These are phyloP conservation scores for Aurifilum marmelostoma DNA, from an alignment of 2,329 filamentous ascomycete genomes.

Conservation along the genomic window DNA sequence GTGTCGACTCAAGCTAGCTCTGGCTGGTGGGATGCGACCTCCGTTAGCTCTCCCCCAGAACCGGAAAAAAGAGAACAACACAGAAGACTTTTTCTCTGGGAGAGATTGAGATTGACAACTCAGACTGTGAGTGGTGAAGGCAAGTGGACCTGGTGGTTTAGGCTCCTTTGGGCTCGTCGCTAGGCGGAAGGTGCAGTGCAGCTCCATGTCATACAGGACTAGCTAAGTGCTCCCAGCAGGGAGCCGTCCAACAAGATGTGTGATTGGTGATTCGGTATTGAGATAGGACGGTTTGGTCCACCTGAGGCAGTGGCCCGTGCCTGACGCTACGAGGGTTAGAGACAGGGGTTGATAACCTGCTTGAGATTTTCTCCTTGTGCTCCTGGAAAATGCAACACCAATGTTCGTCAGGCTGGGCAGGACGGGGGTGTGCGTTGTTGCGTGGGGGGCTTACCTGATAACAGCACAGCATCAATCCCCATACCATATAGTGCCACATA, in stretches of 20 bases:
- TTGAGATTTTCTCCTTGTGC: neutral
- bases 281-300: neutral
- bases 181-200: neutral
- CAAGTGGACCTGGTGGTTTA: neutral
- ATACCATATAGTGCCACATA: neutral
- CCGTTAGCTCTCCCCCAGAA: neutral
- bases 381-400: constrained; percentile 4
- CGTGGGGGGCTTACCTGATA: neutral
- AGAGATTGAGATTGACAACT: constrained; percentile 1
- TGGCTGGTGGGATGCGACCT: neutral
- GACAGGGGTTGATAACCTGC: neutral
- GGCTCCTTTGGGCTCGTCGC: neutral
- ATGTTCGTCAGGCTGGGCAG: neutral
- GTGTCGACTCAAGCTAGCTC: neutral
- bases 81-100: too few species aligned
- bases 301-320: constrained; percentile 15
- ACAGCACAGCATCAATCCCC: neutral
- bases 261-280: constrained; percentile 3
- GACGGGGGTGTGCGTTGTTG: neutral
- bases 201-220: neutral
- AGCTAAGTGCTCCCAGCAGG: neutral
- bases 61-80: neutral
- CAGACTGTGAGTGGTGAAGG: neutral
- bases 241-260: neutral
- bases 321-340: neutral